Percentiles rank a stretch among this genome's conserved stretches.
phyloP scores from a whole-genome alignment of 306 rosid genomes.

The Rosa rugosa region DNA sequence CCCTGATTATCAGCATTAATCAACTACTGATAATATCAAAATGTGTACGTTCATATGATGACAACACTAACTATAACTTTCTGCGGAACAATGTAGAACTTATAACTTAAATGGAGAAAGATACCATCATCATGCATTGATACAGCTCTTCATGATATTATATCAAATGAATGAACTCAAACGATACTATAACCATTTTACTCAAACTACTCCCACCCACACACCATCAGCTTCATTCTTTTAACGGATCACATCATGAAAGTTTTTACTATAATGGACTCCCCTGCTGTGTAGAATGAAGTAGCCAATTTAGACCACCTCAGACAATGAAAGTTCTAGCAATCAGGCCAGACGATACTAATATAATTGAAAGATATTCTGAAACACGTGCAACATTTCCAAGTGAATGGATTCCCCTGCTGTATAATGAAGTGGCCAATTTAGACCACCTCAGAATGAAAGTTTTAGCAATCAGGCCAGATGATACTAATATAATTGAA shows the following conservation, averaged over 20 bases:
- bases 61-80: neutral
- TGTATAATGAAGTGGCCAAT: conserved; percentile 1
- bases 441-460: neutral
- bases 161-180: neutral
- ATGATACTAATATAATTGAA: neutral
- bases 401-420: neutral
- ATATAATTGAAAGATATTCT: neutral
- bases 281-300: neutral
- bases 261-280: neutral
- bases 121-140: neutral
- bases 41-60: neutral
- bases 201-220: conserved; percentile 4
- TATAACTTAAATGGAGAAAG: neutral
- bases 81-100: neutral
- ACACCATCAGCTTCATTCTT: neutral
- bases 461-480: neutral
- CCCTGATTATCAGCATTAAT: neutral
- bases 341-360: neutral
- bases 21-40: neutral
- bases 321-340: neutral
- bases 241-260: neutral
- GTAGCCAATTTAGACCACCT: neutral
- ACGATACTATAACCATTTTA: neutral
- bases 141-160: neutral
- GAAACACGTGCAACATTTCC: neutral